Evolutionary conservation across 805 yeast species (phyloP).

Genomic region (Candida peoriensis): DNA sequence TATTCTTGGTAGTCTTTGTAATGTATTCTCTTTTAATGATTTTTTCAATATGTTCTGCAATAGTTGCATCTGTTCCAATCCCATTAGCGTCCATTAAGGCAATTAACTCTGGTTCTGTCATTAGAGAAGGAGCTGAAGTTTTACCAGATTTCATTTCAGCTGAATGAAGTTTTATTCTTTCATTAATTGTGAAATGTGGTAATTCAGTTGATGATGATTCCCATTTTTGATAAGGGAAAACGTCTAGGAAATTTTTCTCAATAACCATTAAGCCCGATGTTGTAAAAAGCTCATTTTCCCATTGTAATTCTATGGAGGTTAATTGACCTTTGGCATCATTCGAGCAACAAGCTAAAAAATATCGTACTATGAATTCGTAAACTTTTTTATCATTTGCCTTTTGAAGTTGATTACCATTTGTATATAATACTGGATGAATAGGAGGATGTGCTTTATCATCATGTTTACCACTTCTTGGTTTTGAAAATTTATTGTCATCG

Average conservation of each 20-base stretch:
- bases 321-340: conserved; percentile 79
- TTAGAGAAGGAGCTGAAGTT: conserved; percentile 73
- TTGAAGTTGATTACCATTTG: conserved; percentile 23
- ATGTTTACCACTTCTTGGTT: conserved; percentile 76
- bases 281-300: conserved; percentile 74
- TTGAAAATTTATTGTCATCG: conserved; percentile 38
- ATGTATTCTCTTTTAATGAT: conserved; percentile 66
- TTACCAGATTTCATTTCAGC: conserved; percentile 66
- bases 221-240: conserved; percentile 81
- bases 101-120: conserved; percentile 91
- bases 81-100: conserved; percentile 95
- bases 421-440: conserved; percentile 76
- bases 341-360: conserved; percentile 89
- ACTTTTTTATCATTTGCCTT: conserved; percentile 56
- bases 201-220: conserved; percentile 52
- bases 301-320: conserved; percentile 56
- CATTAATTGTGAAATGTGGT: conserved; percentile 59
- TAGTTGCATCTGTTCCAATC: conserved; percentile 98
- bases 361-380: conserved; percentile 80
- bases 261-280: conserved; percentile 72
- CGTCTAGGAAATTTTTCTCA: conserved; percentile 73
- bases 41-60: conserved; percentile 94
- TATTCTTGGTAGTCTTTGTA: conserved; percentile 33
- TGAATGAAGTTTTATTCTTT: conserved; percentile 46
- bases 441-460: conserved; percentile 99